Conservation (phyloP, 2,329 filamentous ascomycete genomes). For the Aspergillus ruber region DNA sequence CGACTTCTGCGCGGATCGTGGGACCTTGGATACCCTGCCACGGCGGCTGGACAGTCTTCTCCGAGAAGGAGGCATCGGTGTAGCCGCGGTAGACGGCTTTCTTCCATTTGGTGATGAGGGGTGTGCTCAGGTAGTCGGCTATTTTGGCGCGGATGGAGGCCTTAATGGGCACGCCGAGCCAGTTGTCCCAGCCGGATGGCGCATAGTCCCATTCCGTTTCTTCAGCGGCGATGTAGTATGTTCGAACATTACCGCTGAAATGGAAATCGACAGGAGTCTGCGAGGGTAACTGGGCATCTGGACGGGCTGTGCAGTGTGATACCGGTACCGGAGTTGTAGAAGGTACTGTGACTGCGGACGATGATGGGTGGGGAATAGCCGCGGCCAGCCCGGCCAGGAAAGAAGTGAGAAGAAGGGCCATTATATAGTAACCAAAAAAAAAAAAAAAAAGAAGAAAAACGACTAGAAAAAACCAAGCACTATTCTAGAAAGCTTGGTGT, state of each 20-base stretch:
- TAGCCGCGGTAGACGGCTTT: slow-evolving; percentile 28
- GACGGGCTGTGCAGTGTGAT: not conserved
- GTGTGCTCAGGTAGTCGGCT: not conserved
- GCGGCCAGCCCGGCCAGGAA: not conserved
- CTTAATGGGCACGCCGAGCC: slow-evolving; percentile 10
- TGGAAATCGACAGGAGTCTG: slow-evolving; percentile 1
- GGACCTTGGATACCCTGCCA: slow-evolving; percentile 12
- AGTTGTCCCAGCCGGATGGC: slow-evolving; percentile 5
- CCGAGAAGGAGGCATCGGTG: slow-evolving; percentile 20
- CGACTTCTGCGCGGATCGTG: slow-evolving; percentile 1
- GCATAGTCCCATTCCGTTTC: slow-evolving; percentile 4
- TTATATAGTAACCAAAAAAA: not conserved
- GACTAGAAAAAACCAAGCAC: no score
- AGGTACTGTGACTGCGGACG: not conserved
- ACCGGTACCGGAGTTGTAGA: not conserved
- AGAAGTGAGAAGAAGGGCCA: not conserved
- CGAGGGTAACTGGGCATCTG: not conserved
- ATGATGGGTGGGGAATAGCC: not conserved
- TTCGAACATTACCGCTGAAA: slow-evolving; percentile 2
- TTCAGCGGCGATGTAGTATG: slow-evolving; percentile 5
- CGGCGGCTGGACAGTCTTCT: slow-evolving; percentile 15
- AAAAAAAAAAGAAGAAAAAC: no score
- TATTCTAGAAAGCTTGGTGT: not conserved
- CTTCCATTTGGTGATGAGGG: slow-evolving; percentile 15
- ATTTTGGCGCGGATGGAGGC: slow-evolving; percentile 7